Base-by-base conservation (phyloP, 2,329 filamentous ascomycete genomes). In the Ophiostoma tasmaniense region DNA sequence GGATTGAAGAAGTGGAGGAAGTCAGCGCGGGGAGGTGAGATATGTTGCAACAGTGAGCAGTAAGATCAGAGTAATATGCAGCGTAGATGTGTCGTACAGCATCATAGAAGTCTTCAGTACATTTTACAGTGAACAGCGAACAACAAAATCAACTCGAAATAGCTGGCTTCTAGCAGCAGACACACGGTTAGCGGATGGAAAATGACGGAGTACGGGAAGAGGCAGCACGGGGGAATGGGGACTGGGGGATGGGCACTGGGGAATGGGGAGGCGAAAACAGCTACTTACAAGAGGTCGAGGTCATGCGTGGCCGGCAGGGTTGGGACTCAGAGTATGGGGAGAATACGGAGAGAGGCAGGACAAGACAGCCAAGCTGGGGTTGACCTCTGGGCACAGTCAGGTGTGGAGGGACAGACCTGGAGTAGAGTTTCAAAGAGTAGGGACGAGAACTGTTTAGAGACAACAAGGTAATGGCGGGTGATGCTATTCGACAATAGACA, bases 161-260 rank as follows among this genome's bases (percentile, higher is more conserved):
- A 7, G 17, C 42, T n/a, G 17, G 42, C 42, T 25, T n/a, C 13
- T 25, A 8, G 20, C 22, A 3, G 13, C 30, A 30, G 35, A 45
- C 42, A 45, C 42, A 45, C 37, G 59, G 59, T 3, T 62, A 62
- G 59, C 14, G 59, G 61, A 39, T 13, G 20, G 61, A 64, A 30
- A 30, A 50, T 61, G 69, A 68, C 68, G 70, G 71, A 71, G 69
- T 67, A 70, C 70, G 70, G 71, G 71, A 71, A 70, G 70, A 64
- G 64, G 62, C 66, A 52, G 45, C 37, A 70, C 59, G 59, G 59
- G 28, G 59, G 59, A 62, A 62, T 30, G 59, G 59, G 59, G 55
- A 61, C 20, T 14, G 55, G 25, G 55, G n/a, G n/a, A n/a, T n/a
- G n/a, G n/a, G 45, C 37, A 70, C 59, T 28, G 59, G 28, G 59